Evolutionary conservation across 2,329 filamentous ascomycete genomes (phyloP), one percentile per base, ranked within the genome.

Genomic region (Colletotrichum australisinense): DNA sequence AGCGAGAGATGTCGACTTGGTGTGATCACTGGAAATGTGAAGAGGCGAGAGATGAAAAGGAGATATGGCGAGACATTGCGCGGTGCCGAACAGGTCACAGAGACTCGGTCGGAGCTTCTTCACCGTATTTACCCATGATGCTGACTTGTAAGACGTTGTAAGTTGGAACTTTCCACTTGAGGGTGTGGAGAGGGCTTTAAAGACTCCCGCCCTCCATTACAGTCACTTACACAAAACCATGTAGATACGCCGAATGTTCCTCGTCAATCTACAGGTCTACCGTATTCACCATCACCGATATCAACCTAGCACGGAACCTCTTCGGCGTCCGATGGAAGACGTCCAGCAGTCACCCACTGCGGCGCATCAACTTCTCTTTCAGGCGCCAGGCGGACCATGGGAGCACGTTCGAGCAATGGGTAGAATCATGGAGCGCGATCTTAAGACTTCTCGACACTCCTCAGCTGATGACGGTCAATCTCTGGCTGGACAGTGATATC

Each of bases 21-120:
- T 69, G 70, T 9, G 70, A 73, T 38, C 70, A 70, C 32, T 73
- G 66, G 70, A 69, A 53, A 56, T 73, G 66, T n/a, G 60, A 73
- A 8, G 70, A 70, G 32, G 60, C 66, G n/a, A 56, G 59, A 9
- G 66, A 70, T 9, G 59, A 69, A 28, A 55, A 49, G 3, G 59
- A 69, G 32, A 65, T 65, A 6, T 73, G 66, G 70, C 60, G 55
- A 19, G 32, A 42, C 4, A 60, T 73, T 11, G 42, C 42, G 38
- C 59, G 55, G 12, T 26, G 70, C 4, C 53, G 49, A n/a, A 24
- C 26, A 1, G n/a, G 55, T 19, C 26, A 26, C 24, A 35, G 59
- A 22, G 30, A 49, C 16, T 32, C 30, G 2, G 12, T 49, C 60
- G 55, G 65, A 1, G 49, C 60, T 7, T 73, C 59, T 66, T 59